Base-by-base conservation (phyloP, 768 basidiomycete genomes). In the Butyriboletus loyo region DNA sequence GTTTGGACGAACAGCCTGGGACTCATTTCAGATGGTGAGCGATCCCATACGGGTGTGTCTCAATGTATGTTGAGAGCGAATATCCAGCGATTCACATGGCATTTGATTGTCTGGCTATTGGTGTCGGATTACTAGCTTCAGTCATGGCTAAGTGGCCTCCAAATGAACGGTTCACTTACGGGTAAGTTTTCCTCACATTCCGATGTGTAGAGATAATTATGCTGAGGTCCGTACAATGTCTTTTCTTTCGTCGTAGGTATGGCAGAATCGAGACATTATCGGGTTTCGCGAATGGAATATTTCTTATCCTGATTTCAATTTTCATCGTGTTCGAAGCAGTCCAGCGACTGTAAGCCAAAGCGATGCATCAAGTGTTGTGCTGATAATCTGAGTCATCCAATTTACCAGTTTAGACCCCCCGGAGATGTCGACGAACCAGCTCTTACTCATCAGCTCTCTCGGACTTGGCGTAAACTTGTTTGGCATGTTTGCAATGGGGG, bases 241-340 rank as follows among this genome's bases (percentile, higher is more conserved):
- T 32, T 35, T 21, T 17, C n/a, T 13, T 24, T 45, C n/a, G 7
- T 36, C 35, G 11, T 55, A 95, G 93, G 31, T 99, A 95, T 70
- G 88, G 92, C 4, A 86, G 97, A 27, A 94, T 99, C 24, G 97
- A 99, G 71, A 98, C 97, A 1, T 71, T 99, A 25, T 98, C 96
- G 10, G 97, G 97, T 13, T 99, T 99, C 65, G 94, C 97, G 2
- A 99, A 99, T 64, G 97, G 96, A 22, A 87, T 97, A 54, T 96
- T 96, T 67, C 75, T 94, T 4, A 86, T 96, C 55, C 72, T 96
- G 44, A 97, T 98, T 52, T 98, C 95, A 3, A 85, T 98, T 55
- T 99, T 98, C 69, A 99, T 99, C 66, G 87, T 98, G 34, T 98
- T 99, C 55, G 97, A 99, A 72, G 97, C 95, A 2, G 84, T 98